Evolutionary conservation across 1,139 yeast genomes (phyloP), one percentile per base, ranked within the genome.

Genomic region (Nakaseomyces bracarensis): DNA sequence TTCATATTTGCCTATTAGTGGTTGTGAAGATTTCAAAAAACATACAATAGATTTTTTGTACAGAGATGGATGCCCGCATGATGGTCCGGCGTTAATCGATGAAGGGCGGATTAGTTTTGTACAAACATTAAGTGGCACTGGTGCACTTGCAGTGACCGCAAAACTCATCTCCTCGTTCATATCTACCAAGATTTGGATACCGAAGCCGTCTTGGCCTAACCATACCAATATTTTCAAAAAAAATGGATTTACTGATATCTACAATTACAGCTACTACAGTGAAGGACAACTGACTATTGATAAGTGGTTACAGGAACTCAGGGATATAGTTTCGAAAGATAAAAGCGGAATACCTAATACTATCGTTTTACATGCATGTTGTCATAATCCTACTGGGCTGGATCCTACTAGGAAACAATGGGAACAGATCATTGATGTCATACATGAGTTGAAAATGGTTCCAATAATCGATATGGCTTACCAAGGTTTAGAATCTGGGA

Each of bases 331-430:
- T 21, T 64, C 69, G 15, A 81, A 76, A 15, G 45, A 35, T 13
- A 61, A 65, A 67, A 46, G 26, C 15, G 69, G 72, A 51, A 70
- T 75, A 40, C 53, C 53, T 2, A 50, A 49, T 25, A 74, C 84
- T 47, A 79, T 89, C 28, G 67, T 89, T 43, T 71, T 89, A 47
- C 97, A 89, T 66, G 95, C 95, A 4, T 87, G 96, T 60, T 93
- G 96, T 57, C 97, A 89, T 69, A 89, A 89, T 66, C 97, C 97
- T 33, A 89, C 96, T 11, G 97, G 96, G 26, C 78, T 89, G 49
- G 97, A 89, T 61, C 93, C 94, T 48, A 72, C 84, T 10, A 65
- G 65, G 39, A 83, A 79, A 40, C 89, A 89, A 61, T 89, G 96
- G 96, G 68, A 68, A 46, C 63, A 72, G 55, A 83, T 89, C 41